Evolutionary conservation across 2,329 filamentous ascomycete species (phyloP), one percentile per base, ranked within the genome.

Genomic region (Neofusicoccum umdonicola): DNA sequence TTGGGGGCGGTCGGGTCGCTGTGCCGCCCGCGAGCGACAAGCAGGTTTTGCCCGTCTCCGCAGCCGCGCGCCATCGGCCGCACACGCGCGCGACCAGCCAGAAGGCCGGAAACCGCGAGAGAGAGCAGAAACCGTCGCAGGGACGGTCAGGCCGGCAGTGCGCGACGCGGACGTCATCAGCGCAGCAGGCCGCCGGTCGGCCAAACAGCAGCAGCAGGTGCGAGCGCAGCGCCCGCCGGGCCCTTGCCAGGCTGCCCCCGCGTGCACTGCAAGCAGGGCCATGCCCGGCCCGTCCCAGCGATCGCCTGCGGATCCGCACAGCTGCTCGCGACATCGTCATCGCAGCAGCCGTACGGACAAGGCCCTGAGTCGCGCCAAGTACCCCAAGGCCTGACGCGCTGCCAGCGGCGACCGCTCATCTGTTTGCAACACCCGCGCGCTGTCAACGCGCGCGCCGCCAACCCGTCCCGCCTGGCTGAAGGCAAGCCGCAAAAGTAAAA

Each of bases 261-360:
- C 37, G 22, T 6, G 11, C 13, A n/a, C 19, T 39, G 52, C 56
- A 47, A 44, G 8, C 56, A 60, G 56, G 54, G 56, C 56, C 17
- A 47, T 22, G 41, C 34, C 56, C 56, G 56, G 56, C 42, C 56
- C 56, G 56, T 35, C 56, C 56, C 56, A 60, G 54, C 54, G 56
- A 60, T 60, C 56, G 56, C 31, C 56, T 35, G 56, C 11, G 56
- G 56, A 60, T 60, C 56, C 31, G 56, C 56, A 37, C 42, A 47
- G n/a, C 42, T 19, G 22, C 27, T 39, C 37, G 9, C 37, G 9
- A 11, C 13, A 11, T 39, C 37, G 9, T 15, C 13, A 11, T 39
- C 11, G 9, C 37, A 39, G 9, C 41, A 17, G 11, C 15, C 41
- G 15, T 5, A 31, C 6, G 27, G 4, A 7, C 27, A 31, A 31